Evolutionary conservation across 208 protist genomes (phyloP).

Genomic region (Lotmaria passim): DNA sequence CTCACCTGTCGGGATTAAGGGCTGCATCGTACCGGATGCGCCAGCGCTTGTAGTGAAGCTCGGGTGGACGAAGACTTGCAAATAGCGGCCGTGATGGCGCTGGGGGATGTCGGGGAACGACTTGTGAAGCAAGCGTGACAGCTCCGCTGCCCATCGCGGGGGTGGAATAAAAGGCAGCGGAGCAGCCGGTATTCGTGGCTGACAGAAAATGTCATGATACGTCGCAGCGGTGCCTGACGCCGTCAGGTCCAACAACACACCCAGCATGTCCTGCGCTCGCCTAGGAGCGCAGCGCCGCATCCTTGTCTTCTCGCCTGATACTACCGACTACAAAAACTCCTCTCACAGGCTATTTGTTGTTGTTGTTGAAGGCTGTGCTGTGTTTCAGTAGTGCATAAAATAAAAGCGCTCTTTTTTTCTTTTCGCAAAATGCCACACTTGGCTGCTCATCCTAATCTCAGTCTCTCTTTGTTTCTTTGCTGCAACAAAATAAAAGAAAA

Average conservation of each 20-base stretch:
- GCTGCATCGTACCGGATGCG: slow-evolving; percentile 62
- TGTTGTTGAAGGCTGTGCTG: background rate
- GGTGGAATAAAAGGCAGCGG: slow-evolving; percentile 82
- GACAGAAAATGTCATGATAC: slow-evolving; percentile 36
- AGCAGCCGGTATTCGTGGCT: slow-evolving; percentile 37
- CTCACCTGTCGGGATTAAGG: slow-evolving; percentile 65
- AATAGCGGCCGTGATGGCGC: slow-evolving; percentile 55
- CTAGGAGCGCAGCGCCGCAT: slow-evolving; percentile 19
- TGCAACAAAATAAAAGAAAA: too few relatives aligned
- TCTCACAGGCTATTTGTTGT: background rate
- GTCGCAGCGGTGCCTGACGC: background rate
- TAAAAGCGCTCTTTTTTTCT: too few relatives aligned
- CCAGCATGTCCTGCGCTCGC: slow-evolving; percentile 15
- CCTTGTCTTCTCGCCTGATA: background rate
- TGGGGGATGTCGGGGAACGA: slow-evolving; percentile 65
- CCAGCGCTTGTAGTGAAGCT: slow-evolving; percentile 74
- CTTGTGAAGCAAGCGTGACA: slow-evolving; percentile 66
- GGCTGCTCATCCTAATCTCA: too few relatives aligned
- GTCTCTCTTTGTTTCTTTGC: too few relatives aligned
- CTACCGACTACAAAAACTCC: background rate
- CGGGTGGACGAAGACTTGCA: slow-evolving; percentile 87
- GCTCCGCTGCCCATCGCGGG: slow-evolving; percentile 82
- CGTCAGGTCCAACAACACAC: slow-evolving; percentile 28
- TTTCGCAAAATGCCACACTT: too few relatives aligned
- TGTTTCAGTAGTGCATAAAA: too few relatives aligned